Conservation (phyloP, 257 asterid species). For the Datura wrightii region DNA sequence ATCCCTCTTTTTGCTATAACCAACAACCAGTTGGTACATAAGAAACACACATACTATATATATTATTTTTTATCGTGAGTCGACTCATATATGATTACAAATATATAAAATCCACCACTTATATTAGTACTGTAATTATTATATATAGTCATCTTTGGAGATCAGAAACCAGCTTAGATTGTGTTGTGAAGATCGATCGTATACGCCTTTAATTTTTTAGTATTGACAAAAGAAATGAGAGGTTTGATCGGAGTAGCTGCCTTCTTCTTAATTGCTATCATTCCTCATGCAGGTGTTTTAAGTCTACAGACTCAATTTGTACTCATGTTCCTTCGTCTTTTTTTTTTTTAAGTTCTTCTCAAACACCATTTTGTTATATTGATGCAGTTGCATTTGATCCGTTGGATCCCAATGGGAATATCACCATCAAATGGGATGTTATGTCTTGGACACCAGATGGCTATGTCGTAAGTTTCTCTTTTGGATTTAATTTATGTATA, state of each 20-base stretch:
- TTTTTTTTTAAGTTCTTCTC: not conserved
- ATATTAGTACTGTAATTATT: too few relatives aligned
- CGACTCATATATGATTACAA: not conserved
- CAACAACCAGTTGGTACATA: conserved; percentile 72
- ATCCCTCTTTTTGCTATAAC: conserved; percentile 32
- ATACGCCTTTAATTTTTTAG: not conserved
- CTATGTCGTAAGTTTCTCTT: conserved; percentile 62
- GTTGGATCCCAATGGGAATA: conserved; percentile 88
- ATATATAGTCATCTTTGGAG: too few relatives aligned
- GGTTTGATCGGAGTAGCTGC: conserved; percentile 37
- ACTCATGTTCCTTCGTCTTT: not conserved
- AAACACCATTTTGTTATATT: not conserved
- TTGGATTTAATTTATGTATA: not conserved
- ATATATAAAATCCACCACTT: not conserved
- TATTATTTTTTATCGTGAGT: not conserved
- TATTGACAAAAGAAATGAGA: conserved; percentile 46
- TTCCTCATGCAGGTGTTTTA: conserved; percentile 56
- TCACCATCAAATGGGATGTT: conserved; percentile 93
- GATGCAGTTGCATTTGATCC: conserved; percentile 84
- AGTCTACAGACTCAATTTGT: not conserved
- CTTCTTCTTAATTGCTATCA: conserved; percentile 40
- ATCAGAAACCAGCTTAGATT: not conserved
- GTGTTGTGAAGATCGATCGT: not conserved
- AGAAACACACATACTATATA: not conserved
- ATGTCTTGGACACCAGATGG: conserved; percentile 97